phyloP scores from a whole-genome alignment of 2,329 filamentous ascomycete species.

The Tolypocladium guangdongense region DNA sequence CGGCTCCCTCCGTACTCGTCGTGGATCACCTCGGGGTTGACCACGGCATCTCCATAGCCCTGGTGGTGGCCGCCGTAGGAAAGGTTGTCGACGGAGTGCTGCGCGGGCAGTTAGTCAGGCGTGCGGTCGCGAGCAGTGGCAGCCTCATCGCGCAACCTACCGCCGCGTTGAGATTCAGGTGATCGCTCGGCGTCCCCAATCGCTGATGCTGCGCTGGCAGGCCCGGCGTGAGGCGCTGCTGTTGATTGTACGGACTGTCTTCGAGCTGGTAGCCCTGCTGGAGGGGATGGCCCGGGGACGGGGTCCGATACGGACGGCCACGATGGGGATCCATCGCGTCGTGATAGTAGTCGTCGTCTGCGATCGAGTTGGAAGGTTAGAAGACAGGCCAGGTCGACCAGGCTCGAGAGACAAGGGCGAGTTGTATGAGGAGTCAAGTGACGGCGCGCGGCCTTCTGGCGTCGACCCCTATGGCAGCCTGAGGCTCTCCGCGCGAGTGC shows the following conservation, averaged over 20 bases:
- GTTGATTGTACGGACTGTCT: constrained; percentile 61
- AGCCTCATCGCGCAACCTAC: constrained; percentile 39
- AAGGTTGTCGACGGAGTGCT: constrained; percentile 44
- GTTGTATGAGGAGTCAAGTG: background rate
- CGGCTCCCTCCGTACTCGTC: constrained; percentile 35
- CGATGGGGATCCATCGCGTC: constrained; percentile 43
- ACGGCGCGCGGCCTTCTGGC: background rate
- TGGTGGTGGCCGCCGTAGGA: constrained; percentile 31
- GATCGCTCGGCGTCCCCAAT: constrained; percentile 56
- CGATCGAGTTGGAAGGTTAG: constrained; percentile 9
- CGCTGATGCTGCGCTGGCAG: constrained; percentile 19
- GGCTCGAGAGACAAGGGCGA: background rate
- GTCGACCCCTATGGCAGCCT: background rate
- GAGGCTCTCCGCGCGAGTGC: background rate
- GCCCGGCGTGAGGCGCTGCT: constrained; percentile 21
- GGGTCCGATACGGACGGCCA: constrained; percentile 46
- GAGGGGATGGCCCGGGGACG: constrained; percentile 66
- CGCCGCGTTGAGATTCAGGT: constrained; percentile 73
- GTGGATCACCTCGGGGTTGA: constrained; percentile 77
- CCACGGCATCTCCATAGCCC: constrained; percentile 54
- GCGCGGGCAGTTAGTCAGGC: background rate
- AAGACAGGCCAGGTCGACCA: constrained; percentile 1
- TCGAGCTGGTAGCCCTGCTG: constrained; percentile 73
- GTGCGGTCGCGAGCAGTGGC: background rate
- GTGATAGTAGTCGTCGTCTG: constrained; percentile 51